Conservation (phyloP, 2,329 filamentous ascomycete species). For the Pyricularia grisea region DNA sequence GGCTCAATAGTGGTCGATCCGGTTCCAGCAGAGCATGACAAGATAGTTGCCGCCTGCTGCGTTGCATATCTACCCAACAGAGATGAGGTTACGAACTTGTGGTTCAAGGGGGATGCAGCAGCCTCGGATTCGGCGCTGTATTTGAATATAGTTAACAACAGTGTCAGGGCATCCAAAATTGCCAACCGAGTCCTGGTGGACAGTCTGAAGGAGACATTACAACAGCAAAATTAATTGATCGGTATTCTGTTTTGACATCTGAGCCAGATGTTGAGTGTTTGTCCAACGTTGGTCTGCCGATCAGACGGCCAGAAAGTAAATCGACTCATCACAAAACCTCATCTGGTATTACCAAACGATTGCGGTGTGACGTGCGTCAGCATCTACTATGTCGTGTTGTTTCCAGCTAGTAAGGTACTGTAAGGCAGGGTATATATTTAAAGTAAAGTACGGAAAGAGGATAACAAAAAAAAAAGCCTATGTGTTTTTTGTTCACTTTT, state of each 20-base stretch:
- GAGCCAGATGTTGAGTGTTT: neutral
- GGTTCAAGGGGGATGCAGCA: conserved; percentile 68
- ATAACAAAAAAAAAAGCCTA: no score
- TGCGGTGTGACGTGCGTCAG: neutral
- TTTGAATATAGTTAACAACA: conserved; percentile 29
- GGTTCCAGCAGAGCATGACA: conserved; percentile 67
- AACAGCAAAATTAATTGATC: conserved; percentile 3
- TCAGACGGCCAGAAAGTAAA: neutral
- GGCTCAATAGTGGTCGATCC: conserved; percentile 64
- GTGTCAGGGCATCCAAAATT: conserved; percentile 29
- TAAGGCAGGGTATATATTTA: neutral
- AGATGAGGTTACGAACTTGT: conserved; percentile 90
- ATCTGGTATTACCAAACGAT: neutral
- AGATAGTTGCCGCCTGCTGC: conserved; percentile 74
- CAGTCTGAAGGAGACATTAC: conserved; percentile 25
- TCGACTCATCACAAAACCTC: neutral
- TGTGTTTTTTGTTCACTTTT: neutral
- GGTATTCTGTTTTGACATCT: neutral
- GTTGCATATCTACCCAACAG: conserved; percentile 79
- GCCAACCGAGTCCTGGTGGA: conserved; percentile 31
- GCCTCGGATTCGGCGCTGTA: conserved; percentile 30
- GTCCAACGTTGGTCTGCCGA: neutral
- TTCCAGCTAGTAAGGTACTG: no score
- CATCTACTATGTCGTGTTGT: neutral
- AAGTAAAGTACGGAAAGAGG: neutral